Evolutionary conservation across 2,329 filamentous ascomycete species (phyloP).

Genomic region (Fusarium goolgardi): DNA sequence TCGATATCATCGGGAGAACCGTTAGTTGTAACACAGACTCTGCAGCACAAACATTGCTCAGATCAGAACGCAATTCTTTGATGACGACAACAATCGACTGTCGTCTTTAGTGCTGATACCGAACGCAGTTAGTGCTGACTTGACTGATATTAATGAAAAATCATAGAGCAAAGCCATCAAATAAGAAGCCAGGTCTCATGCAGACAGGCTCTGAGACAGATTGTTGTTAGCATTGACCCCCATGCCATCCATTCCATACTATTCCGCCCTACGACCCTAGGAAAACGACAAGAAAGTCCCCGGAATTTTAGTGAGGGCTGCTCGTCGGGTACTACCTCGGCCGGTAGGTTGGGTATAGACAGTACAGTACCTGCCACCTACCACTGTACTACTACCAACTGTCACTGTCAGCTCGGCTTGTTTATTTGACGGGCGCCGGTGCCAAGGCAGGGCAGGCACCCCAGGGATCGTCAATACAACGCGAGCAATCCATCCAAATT

Average conservation of each 20-base stretch:
- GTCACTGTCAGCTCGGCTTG: constrained; percentile 24
- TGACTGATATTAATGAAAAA: constrained; percentile 20
- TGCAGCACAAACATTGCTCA: neutral
- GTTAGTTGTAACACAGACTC: neutral
- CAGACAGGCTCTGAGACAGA: neutral
- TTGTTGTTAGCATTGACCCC: constrained; percentile 1
- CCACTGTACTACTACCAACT: neutral
- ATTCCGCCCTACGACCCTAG: constrained; percentile 16
- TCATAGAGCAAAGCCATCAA: constrained; percentile 17
- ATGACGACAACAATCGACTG: constrained; percentile 32
- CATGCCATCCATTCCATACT: neutral
- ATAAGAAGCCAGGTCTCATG: neutral
- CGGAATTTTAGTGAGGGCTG: constrained; percentile 14
- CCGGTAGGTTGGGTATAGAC: neutral
- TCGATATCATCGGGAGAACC: constrained; percentile 2
- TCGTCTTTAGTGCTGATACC: constrained; percentile 13
- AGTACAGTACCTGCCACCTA: neutral
- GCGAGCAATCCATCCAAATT: neutral
- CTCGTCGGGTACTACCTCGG: neutral
- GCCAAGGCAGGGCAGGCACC: constrained; percentile 34
- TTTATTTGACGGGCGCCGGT: constrained; percentile 16
- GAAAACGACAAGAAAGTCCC: constrained; percentile 17
- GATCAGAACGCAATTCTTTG: constrained; percentile 19
- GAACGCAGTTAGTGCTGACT: constrained; percentile 37
- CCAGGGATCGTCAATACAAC: constrained; percentile 30